A percentile compares a stretch with the other conserved stretches of the same genome.
phyloP scores from a whole-genome alignment of 2,329 filamentous ascomycete genomes.

The Fonsecaea pugnacius region DNA sequence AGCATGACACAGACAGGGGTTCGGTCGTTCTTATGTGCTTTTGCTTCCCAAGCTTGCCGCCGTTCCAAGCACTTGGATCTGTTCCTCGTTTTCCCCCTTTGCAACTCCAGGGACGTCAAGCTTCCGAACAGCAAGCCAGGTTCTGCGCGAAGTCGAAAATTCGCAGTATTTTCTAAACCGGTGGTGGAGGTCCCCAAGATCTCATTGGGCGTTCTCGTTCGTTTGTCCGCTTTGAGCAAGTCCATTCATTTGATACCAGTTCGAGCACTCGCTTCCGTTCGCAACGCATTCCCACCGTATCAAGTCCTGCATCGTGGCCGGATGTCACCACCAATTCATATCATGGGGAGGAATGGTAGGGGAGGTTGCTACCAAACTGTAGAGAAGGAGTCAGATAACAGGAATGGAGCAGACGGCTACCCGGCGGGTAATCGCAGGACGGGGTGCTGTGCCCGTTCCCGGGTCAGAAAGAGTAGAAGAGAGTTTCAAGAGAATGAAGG shows the following conservation, averaged over 20 bases:
- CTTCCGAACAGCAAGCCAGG: conserved; percentile 4
- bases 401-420: neutral
- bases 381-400: neutral
- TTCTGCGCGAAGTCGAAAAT: conserved; percentile 9
- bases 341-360: conserved; percentile 13
- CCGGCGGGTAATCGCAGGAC: neutral
- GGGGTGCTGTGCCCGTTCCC: neutral
- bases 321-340: neutral
- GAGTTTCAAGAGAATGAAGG: neutral
- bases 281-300: conserved; percentile 8
- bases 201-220: conserved; percentile 16
- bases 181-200: conserved; percentile 30
- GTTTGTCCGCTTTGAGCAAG: conserved; percentile 10
- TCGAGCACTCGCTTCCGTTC: conserved; percentile 11
- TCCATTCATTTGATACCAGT: conserved; percentile 28
- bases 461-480: neutral
- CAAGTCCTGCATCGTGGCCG: neutral
- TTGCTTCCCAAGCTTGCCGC: conserved; percentile 15
- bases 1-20: conserved; percentile 27
- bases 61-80: conserved; percentile 6
- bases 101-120: conserved; percentile 11
- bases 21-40: conserved; percentile 21
- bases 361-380: neutral
- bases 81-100: neutral
- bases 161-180: conserved; percentile 20